Evolutionary conservation across 78 protist species (phyloP).

Genomic region (Dictyostelium brefeldianum): DNA sequence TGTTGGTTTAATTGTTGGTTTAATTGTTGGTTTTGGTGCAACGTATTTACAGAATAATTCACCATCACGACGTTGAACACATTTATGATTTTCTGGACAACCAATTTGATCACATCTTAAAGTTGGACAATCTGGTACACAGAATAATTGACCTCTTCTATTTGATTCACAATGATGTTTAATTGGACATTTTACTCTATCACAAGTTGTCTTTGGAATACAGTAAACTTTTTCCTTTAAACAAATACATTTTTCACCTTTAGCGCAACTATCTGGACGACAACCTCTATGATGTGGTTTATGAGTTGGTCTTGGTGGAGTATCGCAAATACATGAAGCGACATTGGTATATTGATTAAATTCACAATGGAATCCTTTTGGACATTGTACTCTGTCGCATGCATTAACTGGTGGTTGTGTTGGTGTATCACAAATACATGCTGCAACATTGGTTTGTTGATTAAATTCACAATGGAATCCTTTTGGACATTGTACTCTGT

Average conservation of each 20-base stretch:
- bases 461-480: slow-evolving; percentile 1
- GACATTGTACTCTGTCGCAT: background rate
- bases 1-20: too few species aligned
- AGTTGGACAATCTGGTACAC: slow-evolving; percentile 16
- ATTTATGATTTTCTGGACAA: slow-evolving; percentile 6
- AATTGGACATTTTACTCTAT: background rate
- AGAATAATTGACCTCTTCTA: slow-evolving; percentile 5
- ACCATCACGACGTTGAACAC: background rate
- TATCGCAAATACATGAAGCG: background rate
- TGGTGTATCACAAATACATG: background rate
- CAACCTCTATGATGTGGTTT: background rate
- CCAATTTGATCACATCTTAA: background rate
- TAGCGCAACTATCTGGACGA: slow-evolving; percentile 17
- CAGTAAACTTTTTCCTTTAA: background rate
- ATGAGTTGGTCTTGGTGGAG: background rate
- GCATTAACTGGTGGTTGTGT: background rate
- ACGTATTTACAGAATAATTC: background rate
- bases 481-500: background rate
- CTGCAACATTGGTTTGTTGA: background rate
- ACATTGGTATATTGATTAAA: background rate
- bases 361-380: slow-evolving; percentile 12
- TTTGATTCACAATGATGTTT: background rate
- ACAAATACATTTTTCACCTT: slow-evolving; percentile 7
- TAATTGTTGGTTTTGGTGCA: background rate
- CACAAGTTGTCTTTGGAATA: slow-evolving; percentile 10